Percentiles rank a stretch among this genome's conserved stretches.
phyloP scores from a whole-genome alignment of 2,329 filamentous ascomycete species.

The Stagonosporopsis chrysanthemi region DNA sequence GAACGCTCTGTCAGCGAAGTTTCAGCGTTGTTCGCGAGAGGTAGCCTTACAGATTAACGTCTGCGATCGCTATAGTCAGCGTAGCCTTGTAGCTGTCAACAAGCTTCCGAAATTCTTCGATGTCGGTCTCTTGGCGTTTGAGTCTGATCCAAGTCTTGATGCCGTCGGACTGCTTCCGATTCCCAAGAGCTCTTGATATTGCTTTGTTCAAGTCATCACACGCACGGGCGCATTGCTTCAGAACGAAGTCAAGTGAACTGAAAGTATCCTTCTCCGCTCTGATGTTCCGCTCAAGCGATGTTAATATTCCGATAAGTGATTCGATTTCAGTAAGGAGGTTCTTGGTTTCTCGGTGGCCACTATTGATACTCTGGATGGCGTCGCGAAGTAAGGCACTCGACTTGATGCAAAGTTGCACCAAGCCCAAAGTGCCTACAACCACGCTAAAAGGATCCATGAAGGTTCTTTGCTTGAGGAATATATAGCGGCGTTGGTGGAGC shows the following conservation, averaged over 20 bases:
- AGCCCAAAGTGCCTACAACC: neutral
- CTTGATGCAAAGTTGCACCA: neutral
- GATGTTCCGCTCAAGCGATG: neutral
- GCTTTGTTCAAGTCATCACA: neutral
- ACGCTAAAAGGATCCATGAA: neutral
- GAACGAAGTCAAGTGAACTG: neutral
- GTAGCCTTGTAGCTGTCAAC: slow-evolving; percentile 1
- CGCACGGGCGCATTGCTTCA: neutral
- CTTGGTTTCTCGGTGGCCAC: neutral
- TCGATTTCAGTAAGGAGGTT: neutral
- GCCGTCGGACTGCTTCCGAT: neutral
- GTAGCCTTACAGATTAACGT: neutral
- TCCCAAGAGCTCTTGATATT: neutral
- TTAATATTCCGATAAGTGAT: neutral
- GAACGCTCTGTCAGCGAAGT: neutral
- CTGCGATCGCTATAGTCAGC: slow-evolving; percentile 1
- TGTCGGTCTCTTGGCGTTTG: neutral
- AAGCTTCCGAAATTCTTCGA: neutral
- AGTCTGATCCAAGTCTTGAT: neutral
- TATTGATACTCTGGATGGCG: neutral
- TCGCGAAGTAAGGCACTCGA: neutral
- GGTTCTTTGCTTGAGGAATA: too few relatives aligned
- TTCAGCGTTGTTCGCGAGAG: neutral
- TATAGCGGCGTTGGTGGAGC: too few relatives aligned
- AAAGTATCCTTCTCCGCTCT: neutral